Conservation (phyloP, 495 filamentous ascomycete genomes). For the Parathielavia hyrcaniae region DNA sequence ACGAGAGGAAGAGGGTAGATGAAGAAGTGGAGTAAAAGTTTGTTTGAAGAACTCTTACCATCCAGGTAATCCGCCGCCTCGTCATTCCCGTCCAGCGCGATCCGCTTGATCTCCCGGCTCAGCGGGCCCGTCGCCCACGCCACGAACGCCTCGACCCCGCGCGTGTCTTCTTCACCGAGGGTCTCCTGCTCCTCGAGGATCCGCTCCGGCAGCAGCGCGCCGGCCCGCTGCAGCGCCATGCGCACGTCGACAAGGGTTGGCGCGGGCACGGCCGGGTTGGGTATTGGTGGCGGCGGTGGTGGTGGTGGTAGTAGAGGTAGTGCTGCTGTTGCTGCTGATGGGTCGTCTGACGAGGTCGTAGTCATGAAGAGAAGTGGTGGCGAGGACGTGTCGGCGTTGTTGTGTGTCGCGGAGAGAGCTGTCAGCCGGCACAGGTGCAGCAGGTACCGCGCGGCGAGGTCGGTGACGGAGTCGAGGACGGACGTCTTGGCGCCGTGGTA, state of each 20-base stretch:
- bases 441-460: constrained; percentile 69
- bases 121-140: constrained; percentile 62
- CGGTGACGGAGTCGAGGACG: constrained; percentile 70
- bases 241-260: constrained; percentile 68
- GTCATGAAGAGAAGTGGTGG: neutral
- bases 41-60: constrained; percentile 41
- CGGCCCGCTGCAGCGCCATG: constrained; percentile 71
- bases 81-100: constrained; percentile 50
- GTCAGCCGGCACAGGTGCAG: constrained; percentile 59
- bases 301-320: neutral
- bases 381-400: constrained; percentile 26
- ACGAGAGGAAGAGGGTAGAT: too few relatives aligned
- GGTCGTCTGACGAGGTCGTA: neutral
- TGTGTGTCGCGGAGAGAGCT: constrained; percentile 50
- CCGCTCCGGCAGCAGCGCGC: constrained; percentile 58
- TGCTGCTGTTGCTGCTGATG: constrained; percentile 1
- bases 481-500: constrained; percentile 69
- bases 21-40: neutral
- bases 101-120: constrained; percentile 61
- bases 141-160: constrained; percentile 65
- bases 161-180: constrained; percentile 58
- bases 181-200: constrained; percentile 31
- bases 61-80: constrained; percentile 64
- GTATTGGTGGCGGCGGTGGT: neutral
- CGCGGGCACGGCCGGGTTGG: constrained; percentile 22